Evolutionary conservation across 2,329 filamentous ascomycete genomes (phyloP), one percentile per base, ranked within the genome.

Genomic region (Paecilomyces sp.): DNA sequence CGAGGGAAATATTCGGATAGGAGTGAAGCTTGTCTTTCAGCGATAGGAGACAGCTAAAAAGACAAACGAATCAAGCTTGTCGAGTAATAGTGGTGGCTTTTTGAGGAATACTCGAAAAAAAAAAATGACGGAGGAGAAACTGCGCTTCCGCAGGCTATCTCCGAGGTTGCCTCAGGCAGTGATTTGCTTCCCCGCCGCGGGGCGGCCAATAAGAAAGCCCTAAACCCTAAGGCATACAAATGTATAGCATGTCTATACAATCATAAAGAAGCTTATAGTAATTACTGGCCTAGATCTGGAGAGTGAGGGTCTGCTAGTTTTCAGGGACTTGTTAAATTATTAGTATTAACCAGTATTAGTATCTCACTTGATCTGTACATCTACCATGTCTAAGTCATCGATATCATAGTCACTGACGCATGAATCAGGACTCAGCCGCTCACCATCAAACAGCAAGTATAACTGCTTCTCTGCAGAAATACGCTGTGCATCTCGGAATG

Each of bases 361-460:
- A 41, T n/a, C 31, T 62, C 62, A 85, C 64, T 80, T 84, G 58
- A 92, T 74, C 64, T 88, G 81, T 24, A 94, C 88, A 72, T 96
- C 91, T 34, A 96, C 77, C 30, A 83, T 81, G 70, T 93, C 90
- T 77, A 87, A 81, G 67, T 95, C 88, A 54, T 85, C 85, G 50
- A 96, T 84, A 18, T 91, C 91, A 2, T 86, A 82, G 36, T 89
- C 85, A 53, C 79, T 79, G 54, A 94, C 80, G 1, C 81, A 83
- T 31, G 78, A 76, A 1, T 85, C 79, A 18, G 83, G 81, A 13
- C 87, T 83, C 30, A 95, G 76, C 54, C 78, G 77, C 56, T 92
- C 90, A 13, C 91, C 91, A 66, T 96, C 91, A 72, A 91, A 92
- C 65, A 82, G 79, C 11, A 96, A 76, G 41, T 81, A 80, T 2